Evolutionary conservation across 805 yeast genomes (phyloP).

Genomic region (Yarrowia deformans): DNA sequence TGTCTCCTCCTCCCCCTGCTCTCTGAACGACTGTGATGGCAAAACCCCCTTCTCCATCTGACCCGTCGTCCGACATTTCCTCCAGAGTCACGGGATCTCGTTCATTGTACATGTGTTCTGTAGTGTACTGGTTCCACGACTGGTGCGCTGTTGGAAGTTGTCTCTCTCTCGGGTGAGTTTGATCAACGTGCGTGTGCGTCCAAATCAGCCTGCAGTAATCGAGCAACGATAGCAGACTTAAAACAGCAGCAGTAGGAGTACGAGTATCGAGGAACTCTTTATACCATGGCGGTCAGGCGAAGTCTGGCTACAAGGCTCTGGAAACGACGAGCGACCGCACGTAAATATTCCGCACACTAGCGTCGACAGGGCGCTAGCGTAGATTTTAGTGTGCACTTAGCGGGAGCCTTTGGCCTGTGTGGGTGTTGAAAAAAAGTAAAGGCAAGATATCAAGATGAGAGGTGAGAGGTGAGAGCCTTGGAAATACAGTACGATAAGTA

Average conservation of each 20-base stretch:
- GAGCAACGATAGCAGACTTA: slow-evolving; percentile 12
- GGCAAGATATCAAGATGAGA: too few relatives aligned
- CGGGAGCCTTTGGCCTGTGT: too few relatives aligned
- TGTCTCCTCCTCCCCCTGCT: neutral
- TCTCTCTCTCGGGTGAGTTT: neutral
- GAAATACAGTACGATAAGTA: too few relatives aligned
- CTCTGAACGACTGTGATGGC: neutral
- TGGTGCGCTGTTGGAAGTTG: neutral
- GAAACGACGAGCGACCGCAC: neutral
- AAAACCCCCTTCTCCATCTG: neutral
- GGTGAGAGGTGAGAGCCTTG: too few relatives aligned
- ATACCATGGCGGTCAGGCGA: neutral
- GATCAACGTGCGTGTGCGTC: slow-evolving; percentile 19
- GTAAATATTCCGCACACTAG: slow-evolving; percentile 27
- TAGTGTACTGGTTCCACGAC: neutral
- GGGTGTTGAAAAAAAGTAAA: too few relatives aligned
- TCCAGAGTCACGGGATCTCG: slow-evolving; percentile 39
- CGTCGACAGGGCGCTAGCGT: neutral
- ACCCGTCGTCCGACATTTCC: slow-evolving; percentile 31
- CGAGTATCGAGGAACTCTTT: neutral
- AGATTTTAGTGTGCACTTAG: neutral
- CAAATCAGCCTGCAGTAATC: slow-evolving; percentile 9
- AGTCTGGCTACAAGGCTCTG: neutral
- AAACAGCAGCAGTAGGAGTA: neutral
- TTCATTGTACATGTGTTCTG: slow-evolving; percentile 35